A percentile compares a stretch with the other conserved stretches of the same genome.
Conservation (phyloP, 1,284 basidiomycete species). For the Coriolopsis trogii region DNA sequence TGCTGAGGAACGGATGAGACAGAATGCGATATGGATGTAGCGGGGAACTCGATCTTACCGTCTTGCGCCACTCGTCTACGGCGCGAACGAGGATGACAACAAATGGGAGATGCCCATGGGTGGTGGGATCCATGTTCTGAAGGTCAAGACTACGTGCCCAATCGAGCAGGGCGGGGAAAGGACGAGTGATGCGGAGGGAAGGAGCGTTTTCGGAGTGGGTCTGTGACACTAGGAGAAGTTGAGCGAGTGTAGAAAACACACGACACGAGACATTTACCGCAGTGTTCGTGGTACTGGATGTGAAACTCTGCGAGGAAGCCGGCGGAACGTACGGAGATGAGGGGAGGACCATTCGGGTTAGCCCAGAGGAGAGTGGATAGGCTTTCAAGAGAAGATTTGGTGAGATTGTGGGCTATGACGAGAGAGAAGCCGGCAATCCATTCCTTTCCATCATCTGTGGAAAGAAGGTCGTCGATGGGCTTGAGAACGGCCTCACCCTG, state of each 20-base stretch:
- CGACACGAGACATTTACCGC: conserved; percentile 49
- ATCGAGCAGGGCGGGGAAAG: conserved; percentile 81
- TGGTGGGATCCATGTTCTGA: conserved; percentile 77
- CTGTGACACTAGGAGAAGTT: conserved; percentile 27
- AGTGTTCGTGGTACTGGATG: conserved; percentile 86
- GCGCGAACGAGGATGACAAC: conserved; percentile 85
- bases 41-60: conserved; percentile 44
- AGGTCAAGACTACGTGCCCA: conserved; percentile 78
- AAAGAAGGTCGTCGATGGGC: conserved; percentile 60
- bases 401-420: conserved; percentile 84
- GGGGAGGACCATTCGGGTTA: conserved; percentile 56
- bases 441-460: conserved; percentile 44
- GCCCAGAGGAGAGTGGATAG: conserved; percentile 75
- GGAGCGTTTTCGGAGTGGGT: conserved; percentile 51
- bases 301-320: conserved; percentile 90
- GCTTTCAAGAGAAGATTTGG: conserved; percentile 53
- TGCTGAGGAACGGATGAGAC: conserved; percentile 47
- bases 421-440: conserved; percentile 60
- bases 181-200: conserved; percentile 86
- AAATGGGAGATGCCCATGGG: conserved; percentile 88
- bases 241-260: neutral
- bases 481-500: conserved; percentile 69
- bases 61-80: conserved; percentile 79
- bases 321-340: conserved; percentile 80
- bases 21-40: neutral